Percentiles rank a stretch among this genome's conserved stretches.
Evolutionary conservation across 805 yeast genomes (phyloP).

Genomic region (Ogataea thermomethanolica): DNA sequence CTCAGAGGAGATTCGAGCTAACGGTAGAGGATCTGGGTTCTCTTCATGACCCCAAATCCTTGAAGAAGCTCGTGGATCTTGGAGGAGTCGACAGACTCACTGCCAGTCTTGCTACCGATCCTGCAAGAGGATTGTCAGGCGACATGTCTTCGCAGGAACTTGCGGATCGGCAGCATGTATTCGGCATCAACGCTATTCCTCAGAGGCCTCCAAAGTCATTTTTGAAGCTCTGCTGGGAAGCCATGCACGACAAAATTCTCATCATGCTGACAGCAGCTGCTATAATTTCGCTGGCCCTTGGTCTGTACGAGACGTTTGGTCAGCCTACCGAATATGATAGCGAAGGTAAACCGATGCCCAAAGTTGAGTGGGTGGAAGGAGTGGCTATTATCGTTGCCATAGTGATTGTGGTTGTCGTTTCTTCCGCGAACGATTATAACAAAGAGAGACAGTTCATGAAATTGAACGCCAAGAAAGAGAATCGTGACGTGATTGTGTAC

Average conservation of each 20-base stretch:
- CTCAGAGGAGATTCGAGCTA: slow-evolving; percentile 20
- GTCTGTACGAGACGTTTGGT: slow-evolving; percentile 89
- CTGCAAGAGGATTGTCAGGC: slow-evolving; percentile 40
- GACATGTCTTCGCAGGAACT: slow-evolving; percentile 29
- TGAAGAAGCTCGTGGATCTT: slow-evolving; percentile 37
- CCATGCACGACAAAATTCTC: slow-evolving; percentile 87
- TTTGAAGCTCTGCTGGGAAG: slow-evolving; percentile 66
- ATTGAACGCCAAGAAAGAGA: slow-evolving; percentile 84
- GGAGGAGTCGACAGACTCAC: slow-evolving; percentile 43
- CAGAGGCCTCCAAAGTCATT: slow-evolving; percentile 67
- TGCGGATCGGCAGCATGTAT: slow-evolving; percentile 41
- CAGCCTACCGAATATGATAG: slow-evolving; percentile 73
- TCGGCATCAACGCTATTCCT: slow-evolving; percentile 73
- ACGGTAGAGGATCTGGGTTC: slow-evolving; percentile 38
- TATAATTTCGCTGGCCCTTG: slow-evolving; percentile 80
- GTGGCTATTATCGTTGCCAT: slow-evolving; percentile 95
- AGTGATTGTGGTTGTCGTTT: slow-evolving; percentile 83
- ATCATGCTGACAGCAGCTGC: slow-evolving; percentile 85
- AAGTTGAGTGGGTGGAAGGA: slow-evolving; percentile 98
- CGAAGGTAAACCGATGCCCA: slow-evolving; percentile 72
- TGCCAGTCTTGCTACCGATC: slow-evolving; percentile 35
- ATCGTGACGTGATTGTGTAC: slow-evolving; percentile 71
- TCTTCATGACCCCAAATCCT: slow-evolving; percentile 63
- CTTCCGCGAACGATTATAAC: slow-evolving; percentile 95
- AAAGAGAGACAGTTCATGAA: slow-evolving; percentile 91